These are phyloP conservation scores for Vicia villosa DNA, from an alignment of 306 rosid species.

Conservation along the genomic window DNA sequence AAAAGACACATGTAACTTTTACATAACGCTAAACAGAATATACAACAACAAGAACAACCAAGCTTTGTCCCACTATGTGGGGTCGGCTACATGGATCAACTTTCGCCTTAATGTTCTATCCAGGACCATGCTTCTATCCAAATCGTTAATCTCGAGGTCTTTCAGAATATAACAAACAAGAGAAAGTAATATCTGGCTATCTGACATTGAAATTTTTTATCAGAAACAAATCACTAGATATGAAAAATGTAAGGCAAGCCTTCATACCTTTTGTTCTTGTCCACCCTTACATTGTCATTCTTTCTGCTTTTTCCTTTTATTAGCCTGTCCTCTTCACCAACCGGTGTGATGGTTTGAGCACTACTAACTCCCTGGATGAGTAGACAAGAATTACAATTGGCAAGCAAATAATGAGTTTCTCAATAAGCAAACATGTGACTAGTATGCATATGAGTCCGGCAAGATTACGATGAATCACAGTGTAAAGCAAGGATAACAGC, in stretches of 20 bases:
- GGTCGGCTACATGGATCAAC: no score
- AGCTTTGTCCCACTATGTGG: no score
- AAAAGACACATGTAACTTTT: slow-evolving; percentile 3
- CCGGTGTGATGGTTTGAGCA: slow-evolving; percentile 43
- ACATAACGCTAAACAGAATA: slow-evolving; percentile 12
- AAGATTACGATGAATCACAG: slow-evolving; percentile 29
- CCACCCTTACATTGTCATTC: slow-evolving; percentile 43
- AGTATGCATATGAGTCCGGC: slow-evolving; percentile 12
- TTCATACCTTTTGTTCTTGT: slow-evolving; percentile 62
- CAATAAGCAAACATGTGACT: slow-evolving; percentile 6
- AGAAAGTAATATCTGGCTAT: background rate
- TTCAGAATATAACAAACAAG: background rate
- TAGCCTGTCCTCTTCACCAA: slow-evolving; percentile 45
- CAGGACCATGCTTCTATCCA: no score
- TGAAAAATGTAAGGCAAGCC: slow-evolving; percentile 25
- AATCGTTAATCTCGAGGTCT: no score
- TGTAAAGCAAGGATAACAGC: slow-evolving; percentile 23
- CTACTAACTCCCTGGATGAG: slow-evolving; percentile 65
- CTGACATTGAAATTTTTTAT: background rate
- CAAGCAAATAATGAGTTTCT: slow-evolving; percentile 31
- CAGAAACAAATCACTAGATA: slow-evolving; percentile 32
- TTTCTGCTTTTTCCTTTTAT: slow-evolving; percentile 55
- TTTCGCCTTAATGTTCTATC: no score
- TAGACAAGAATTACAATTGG: slow-evolving; percentile 30
- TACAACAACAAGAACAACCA: no score